Base-by-base conservation (phyloP, 176 grass and related monocot species). In the Canna indica region DNA sequence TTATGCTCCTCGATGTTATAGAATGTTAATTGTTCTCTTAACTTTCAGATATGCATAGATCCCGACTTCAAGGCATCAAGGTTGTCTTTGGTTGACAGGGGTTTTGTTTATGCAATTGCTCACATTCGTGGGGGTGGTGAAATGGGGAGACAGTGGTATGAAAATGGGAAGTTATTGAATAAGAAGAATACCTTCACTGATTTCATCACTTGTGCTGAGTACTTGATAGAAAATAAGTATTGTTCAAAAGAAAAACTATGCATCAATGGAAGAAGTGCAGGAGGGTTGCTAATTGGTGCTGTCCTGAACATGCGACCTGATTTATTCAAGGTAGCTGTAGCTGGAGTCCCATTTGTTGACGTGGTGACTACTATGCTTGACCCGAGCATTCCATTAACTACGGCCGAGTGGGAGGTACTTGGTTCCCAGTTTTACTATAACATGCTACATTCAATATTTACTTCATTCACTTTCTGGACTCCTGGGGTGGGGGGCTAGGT, bases 131-230 rank as follows among this genome's bases (percentile, higher is more conserved):
- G 92, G 25, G 88, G 92, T 47, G 92, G 92, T 60, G 92, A 91
- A 84, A 96, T 96, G 92, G 92, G 92, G 18, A 85, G 92, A 35
- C 90, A 79, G 57, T 96, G 92, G 88, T 96, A 96, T 29, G 88
- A 91, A 72, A 78, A 91, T 74, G 92, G 88, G 71, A 96, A 96
- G 42, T 76, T 91, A 3, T 78, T 88, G 65, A 86, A 82, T 72
- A 96, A 96, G 74, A 88, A 76, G 54, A 96, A 91, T 69, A 96
- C 88, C n/a, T 96, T 96, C 79, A 88, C 92, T 46, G 92, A 96
- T 88, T 96, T 96, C 77, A 89, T 91, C 36, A 78, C 71, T 75
- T 89, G 88, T 65, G 92, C 85, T 1, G 92, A 96, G 65, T 75
- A 96, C 65, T 84, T 96, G 33, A 88, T 91, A 78, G 46, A 73